Conservation (phyloP, 2,329 filamentous ascomycete species). For the Sclerotinia minor region DNA sequence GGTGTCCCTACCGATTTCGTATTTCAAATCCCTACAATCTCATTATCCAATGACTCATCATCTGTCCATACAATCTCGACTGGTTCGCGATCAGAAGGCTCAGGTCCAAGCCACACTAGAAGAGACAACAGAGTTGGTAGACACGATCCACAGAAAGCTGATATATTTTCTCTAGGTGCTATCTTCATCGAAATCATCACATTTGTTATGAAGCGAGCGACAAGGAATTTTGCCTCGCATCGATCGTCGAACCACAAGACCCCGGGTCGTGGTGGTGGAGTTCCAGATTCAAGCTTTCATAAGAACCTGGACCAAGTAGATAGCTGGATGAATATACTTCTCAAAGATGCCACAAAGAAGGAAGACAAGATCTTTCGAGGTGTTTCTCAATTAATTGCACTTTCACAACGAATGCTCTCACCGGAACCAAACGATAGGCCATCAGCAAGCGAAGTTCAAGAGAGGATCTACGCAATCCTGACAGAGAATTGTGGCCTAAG, state of each 20-base stretch:
- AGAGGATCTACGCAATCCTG: slow-evolving; percentile 54
- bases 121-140: slow-evolving; percentile 41
- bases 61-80: slow-evolving; percentile 35
- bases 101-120: background rate
- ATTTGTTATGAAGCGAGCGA: slow-evolving; percentile 67
- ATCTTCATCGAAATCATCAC: slow-evolving; percentile 71
- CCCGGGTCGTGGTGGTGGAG: slow-evolving; percentile 52
- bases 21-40: slow-evolving; percentile 3
- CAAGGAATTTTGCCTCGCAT: slow-evolving; percentile 64
- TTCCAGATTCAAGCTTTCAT: slow-evolving; percentile 69
- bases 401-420: slow-evolving; percentile 57
- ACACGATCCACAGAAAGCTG: slow-evolving; percentile 58
- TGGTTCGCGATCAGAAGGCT: slow-evolving; percentile 15
- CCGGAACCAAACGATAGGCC: slow-evolving; percentile 55
- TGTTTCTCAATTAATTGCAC: slow-evolving; percentile 53
- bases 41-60: slow-evolving; percentile 30
- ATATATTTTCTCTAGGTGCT: slow-evolving; percentile 73
- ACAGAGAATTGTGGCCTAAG: slow-evolving; percentile 40
- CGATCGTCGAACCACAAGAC: slow-evolving; percentile 65
- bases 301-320: slow-evolving; percentile 68
- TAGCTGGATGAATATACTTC: slow-evolving; percentile 63
- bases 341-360: slow-evolving; percentile 55
- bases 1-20: background rate
- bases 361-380: slow-evolving; percentile 52
- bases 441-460: slow-evolving; percentile 53